Evolutionary conservation across 306 rosid genomes (phyloP).

Genomic region (Gynostemma pentaphyllum): DNA sequence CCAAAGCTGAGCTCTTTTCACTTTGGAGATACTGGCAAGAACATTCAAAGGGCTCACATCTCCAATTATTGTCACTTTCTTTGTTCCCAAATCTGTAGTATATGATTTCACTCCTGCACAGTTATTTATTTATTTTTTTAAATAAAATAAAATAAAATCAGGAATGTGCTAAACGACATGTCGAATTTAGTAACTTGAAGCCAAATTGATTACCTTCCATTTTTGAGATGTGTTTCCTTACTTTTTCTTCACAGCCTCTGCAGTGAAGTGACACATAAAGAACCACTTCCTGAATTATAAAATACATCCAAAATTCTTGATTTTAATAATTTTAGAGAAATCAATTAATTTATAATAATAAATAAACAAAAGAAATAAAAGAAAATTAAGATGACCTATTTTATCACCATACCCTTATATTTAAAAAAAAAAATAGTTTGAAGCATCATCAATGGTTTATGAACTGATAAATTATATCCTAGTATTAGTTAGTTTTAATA

Average conservation of each 20-base stretch:
- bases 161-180: not conserved
- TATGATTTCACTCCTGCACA: constrained; percentile 75
- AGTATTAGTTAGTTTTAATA: too few species aligned
- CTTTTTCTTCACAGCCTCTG: constrained; percentile 84
- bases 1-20: constrained; percentile 76
- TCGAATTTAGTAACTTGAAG: not conserved
- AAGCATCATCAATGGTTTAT: too few species aligned
- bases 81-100: constrained; percentile 49
- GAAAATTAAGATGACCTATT: too few species aligned
- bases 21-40: constrained; percentile 61
- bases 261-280: constrained; percentile 74
- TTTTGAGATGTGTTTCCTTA: constrained; percentile 68
- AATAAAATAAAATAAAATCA: too few species aligned
- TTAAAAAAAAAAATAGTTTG: too few species aligned
- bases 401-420: too few species aligned
- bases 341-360: not conserved
- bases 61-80: constrained; percentile 69
- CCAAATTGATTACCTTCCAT: constrained; percentile 52
- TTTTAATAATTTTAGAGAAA: too few species aligned
- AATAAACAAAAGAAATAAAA: too few species aligned
- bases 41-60: constrained; percentile 58
- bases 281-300: constrained; percentile 45
- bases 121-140: too few species aligned
- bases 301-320: not conserved
- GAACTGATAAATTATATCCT: too few species aligned